Conservation (phyloP, 352 stramenopile species). For the Globisporangium parvum region DNA sequence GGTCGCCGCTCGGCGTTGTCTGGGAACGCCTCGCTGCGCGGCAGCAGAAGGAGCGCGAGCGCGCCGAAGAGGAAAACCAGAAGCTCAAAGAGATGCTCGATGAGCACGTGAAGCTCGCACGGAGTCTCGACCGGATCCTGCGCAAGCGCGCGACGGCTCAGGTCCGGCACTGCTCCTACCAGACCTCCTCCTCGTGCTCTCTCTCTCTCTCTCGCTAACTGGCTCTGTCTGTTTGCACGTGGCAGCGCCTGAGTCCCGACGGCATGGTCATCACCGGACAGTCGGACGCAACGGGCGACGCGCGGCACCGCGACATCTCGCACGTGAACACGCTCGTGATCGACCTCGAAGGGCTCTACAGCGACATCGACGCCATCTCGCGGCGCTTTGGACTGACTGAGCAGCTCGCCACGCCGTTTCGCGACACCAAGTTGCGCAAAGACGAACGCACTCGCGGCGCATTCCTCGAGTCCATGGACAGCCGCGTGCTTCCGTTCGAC, state of each 20-base stretch:
- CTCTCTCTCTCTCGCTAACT: not conserved
- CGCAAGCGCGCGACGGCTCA: constrained; percentile 7
- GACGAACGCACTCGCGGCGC: not conserved
- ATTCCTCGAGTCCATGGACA: constrained; percentile 13
- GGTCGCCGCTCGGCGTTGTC: constrained; percentile 9
- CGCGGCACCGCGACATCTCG: constrained; percentile 5
- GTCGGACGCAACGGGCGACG: not conserved
- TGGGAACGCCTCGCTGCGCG: constrained; percentile 11
- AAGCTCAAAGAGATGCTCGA: constrained; percentile 12
- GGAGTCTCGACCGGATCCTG: constrained; percentile 13
- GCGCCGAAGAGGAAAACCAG: constrained; percentile 11
- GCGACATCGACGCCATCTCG: constrained; percentile 6
- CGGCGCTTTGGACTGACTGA: constrained; percentile 6
- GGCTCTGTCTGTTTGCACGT: not conserved
- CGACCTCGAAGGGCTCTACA: constrained; percentile 12
- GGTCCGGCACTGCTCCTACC: not conserved
- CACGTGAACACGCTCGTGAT: constrained; percentile 11
- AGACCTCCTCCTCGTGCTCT: too few species aligned
- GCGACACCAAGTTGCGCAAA: constrained; percentile 9
- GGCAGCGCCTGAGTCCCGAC: constrained; percentile 6
- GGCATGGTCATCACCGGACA: constrained; percentile 11
- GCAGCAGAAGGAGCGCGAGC: constrained; percentile 12
- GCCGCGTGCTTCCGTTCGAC: constrained; percentile 13
- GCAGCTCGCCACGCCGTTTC: constrained; percentile 7
- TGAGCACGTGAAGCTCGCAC: constrained; percentile 16